Evolutionary conservation across 2,329 filamentous ascomycete genomes (phyloP), one percentile per base, ranked within the genome.

Genomic region (Xylaria sp.): DNA sequence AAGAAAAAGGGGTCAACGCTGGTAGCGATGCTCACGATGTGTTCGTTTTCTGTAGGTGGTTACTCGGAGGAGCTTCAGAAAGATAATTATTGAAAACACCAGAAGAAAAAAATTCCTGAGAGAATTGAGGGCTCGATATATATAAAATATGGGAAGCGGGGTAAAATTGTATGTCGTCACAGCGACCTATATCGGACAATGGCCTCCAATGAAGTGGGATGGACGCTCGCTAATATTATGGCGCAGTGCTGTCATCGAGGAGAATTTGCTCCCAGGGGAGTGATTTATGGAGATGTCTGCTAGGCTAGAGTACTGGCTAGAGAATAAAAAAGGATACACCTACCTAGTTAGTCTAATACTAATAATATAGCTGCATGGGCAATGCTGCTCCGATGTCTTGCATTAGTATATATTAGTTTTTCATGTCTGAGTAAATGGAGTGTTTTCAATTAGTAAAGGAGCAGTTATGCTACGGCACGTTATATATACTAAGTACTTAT

Each of bases 151-250:
- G 65, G 53, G 57, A 58, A 72, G 74, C 71, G 68, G 71, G 73
- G 73, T 65, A 74, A 63, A 5, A 16, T n/a, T 47, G 44, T 68
- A 66, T 64, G 66, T 75, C 74, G 74, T 75, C 74, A 75, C 74
- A 59, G 37, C 40, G 35, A 58, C 62, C 65, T 70, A 70, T 60
- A 68, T 68, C 66, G 65, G 69, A 66, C 54, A 27, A 40, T 16
- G 10, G 37, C 23, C 47, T 59, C 58, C 59, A 65, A 59, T 59
- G 58, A 66, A 59, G 53, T 55, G 65, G 29, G 54, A 63, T 42
- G 37, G 29, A 27, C 40, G 53, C 29, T 37, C 29, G 18, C 58
- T 40, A 23, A 47, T 37, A 47, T 18, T 64, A 58, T 44, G 55
- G 29, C 50, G 35, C 23, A 29, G 27, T 27, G 55, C 10, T 40